Base-by-base conservation (phyloP, 176 grass and related monocot genomes). In the Tuctoria greenei region DNA sequence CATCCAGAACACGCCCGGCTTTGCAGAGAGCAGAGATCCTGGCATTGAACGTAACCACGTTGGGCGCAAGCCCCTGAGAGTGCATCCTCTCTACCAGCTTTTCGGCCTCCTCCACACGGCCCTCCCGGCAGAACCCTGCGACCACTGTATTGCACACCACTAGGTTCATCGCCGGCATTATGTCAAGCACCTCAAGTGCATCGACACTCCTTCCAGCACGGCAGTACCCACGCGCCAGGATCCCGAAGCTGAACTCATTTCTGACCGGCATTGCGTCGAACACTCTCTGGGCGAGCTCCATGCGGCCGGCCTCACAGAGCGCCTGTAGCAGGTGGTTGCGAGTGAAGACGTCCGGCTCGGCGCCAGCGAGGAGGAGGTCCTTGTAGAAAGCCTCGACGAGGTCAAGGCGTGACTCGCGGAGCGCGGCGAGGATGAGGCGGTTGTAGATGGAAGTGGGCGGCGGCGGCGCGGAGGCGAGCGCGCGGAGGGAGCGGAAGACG, bases 11-110 rank as follows among this genome's bases (percentile, higher is more conserved):
- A 75, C 65, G 79, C 18, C 91, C 86, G 0, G 82, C 59, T 77
- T 84, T 98, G 79, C 95, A 98, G 82, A 98, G 91, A 8, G 86
- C 86, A 0, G 95, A 91, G 78, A 98, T 98, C 81, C 95, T 79
- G 10, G 84, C 86, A 23, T 98, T 98, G 85, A 98, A 98, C 12
- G 95, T 98, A 55, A 92, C 88, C 50, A 94, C 88, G 66, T 98
- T 94, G 7, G 95, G 91, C 8, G 62, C 52, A 6, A 98, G 72
- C 34, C 86, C 91, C 28, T 88, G 71, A 24, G 52, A 54, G 15
- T 82, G 85, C 95, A 98, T 98, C 64, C 84, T 54, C n/a, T 88
- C 86, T 8, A 98, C 91, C 76, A 98, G 76, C 63, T 42, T 84
- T 79, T 94, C 91, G 28, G 95, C 91, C 82, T 98, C 86, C 16